Conservation (phyloP, 2,329 filamentous ascomycete species). For the Trichoderma simmonsii region DNA sequence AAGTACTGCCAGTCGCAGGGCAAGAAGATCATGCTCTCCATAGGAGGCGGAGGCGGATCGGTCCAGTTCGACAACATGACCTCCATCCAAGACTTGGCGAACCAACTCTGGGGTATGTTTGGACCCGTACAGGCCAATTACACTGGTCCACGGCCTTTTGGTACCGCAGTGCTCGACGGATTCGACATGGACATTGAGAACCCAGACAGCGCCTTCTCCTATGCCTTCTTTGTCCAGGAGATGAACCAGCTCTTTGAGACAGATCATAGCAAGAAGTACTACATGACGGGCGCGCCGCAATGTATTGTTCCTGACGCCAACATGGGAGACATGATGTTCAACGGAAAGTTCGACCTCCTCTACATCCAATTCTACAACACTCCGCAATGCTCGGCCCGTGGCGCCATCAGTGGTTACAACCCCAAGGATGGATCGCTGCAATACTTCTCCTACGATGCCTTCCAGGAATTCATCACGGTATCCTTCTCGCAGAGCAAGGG, state of each 20-base stretch:
- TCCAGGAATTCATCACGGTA: not conserved
- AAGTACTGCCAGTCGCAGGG: not conserved
- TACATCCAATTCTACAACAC: not conserved
- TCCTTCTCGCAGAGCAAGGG: not conserved
- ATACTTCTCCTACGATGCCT: not conserved
- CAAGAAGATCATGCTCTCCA: not conserved
- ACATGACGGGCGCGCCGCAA: not conserved
- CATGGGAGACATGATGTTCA: not conserved
- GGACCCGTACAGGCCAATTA: not conserved
- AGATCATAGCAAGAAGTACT: not conserved
- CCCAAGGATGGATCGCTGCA: not conserved
- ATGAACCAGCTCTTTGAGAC: not conserved
- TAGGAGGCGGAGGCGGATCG: not conserved
- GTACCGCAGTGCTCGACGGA: not conserved
- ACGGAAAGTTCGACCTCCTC: not conserved
- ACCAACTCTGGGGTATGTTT: not conserved
- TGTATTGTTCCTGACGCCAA: not conserved
- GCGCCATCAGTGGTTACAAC: not conserved
- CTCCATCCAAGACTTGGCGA: not conserved
- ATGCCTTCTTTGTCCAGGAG: not conserved
- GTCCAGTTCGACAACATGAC: not conserved
- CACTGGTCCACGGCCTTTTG: not conserved
- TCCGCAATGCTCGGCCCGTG: not conserved
- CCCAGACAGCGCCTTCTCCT: not conserved
- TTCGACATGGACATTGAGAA: not conserved